phyloP scores from a whole-genome alignment of 441 rosid genomes.

The Erodium texanum region DNA sequence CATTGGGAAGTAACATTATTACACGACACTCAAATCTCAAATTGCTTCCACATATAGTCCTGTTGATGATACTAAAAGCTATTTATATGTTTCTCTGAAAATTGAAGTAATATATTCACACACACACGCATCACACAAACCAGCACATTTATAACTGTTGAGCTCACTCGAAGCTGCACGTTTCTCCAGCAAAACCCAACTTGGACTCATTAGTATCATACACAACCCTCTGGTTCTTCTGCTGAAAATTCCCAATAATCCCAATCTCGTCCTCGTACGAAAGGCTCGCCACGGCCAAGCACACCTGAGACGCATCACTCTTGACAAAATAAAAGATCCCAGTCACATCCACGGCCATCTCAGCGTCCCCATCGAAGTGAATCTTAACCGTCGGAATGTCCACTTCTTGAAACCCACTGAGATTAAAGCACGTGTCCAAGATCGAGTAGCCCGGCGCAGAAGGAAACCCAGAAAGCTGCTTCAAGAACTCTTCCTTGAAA shows the following conservation, averaged over 20 bases:
- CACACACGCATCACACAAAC: not conserved
- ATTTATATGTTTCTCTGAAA: not conserved
- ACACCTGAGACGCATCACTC: constrained; percentile 68
- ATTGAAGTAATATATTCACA: not conserved
- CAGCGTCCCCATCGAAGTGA: constrained; percentile 57
- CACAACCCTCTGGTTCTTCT: constrained; percentile 72
- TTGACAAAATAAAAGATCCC: constrained; percentile 77
- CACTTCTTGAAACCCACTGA: constrained; percentile 53
- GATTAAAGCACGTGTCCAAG: constrained; percentile 75
- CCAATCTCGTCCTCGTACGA: constrained; percentile 55
- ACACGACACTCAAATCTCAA: constrained; percentile 1
- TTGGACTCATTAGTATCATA: constrained; percentile 59
- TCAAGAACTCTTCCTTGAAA: constrained; percentile 57
- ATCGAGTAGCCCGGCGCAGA: constrained; percentile 57
- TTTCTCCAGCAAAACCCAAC: constrained; percentile 71
- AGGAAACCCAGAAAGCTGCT: constrained; percentile 59
- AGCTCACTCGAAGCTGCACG: constrained; percentile 47
- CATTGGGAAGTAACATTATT: not conserved
- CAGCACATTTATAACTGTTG: not conserved
- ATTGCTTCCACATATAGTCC: not conserved
- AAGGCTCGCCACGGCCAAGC: constrained; percentile 83
- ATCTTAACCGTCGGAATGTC: constrained; percentile 54
- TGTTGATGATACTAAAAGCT: not conserved
- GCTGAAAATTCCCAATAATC: constrained; percentile 78
- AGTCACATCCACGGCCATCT: constrained; percentile 49